A percentile compares a stretch with the other conserved stretches of the same genome.
Evolutionary conservation across 129 eudicot genomes (phyloP).

Genomic region (Pseudognaphalium luteoalbum): DNA sequence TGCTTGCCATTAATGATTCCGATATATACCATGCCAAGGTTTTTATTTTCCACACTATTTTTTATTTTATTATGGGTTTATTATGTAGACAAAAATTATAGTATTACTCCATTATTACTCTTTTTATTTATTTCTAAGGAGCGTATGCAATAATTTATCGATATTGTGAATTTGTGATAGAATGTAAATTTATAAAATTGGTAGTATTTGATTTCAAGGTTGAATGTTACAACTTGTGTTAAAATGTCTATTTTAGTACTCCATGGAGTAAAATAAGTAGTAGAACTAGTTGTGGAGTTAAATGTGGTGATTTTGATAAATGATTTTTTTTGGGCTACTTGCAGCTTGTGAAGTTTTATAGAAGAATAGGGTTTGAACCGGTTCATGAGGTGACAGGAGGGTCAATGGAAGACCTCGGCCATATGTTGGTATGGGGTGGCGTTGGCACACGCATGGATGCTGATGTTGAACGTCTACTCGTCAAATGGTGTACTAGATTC

Average conservation of each 20-base stretch:
- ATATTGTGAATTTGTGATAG: no score
- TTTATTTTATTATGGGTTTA: no score
- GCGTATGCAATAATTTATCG: no score
- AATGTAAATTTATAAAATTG: no score
- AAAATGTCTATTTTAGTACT: no score
- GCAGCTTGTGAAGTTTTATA: slow-evolving; percentile 80
- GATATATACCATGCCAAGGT: slow-evolving; percentile 90
- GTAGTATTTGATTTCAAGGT: background rate
- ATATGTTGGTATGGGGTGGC: slow-evolving; percentile 88
- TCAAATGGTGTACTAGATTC: slow-evolving; percentile 76
- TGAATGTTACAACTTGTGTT: background rate
- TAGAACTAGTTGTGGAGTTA: background rate
- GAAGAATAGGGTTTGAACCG: slow-evolving; percentile 67
- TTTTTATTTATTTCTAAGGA: no score
- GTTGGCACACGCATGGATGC: slow-evolving; percentile 85
- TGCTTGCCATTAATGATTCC: slow-evolving; percentile 89
- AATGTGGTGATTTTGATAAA: background rate
- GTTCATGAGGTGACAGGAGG: slow-evolving; percentile 74
- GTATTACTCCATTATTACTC: no score
- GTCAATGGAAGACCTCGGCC: slow-evolving; percentile 51
- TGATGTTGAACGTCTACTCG: slow-evolving; percentile 54
- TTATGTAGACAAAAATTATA: no score
- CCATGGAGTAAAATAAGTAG: background rate
- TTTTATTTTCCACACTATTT: background rate
- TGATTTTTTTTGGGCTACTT: background rate